Base-by-base conservation (phyloP, 192 early-diverging fungal species). In the Thoreauomyces humboldtii region DNA sequence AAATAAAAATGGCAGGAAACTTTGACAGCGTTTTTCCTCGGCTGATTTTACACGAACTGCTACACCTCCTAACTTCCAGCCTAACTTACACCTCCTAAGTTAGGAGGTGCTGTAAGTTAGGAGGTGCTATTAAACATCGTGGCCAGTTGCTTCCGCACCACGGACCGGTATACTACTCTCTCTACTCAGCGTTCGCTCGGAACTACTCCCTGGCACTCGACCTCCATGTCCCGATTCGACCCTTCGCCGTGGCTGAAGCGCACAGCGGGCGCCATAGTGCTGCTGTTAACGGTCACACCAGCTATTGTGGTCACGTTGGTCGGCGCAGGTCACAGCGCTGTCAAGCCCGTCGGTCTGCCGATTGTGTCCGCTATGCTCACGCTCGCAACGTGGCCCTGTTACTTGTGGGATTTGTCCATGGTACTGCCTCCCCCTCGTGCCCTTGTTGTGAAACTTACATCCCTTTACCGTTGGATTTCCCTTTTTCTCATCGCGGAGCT, bases 341-440 rank as follows among this genome's bases (percentile, higher is more conserved):
- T 50, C 7, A 50, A 12, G 47, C 47, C 47, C 47, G 47, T 50
- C 47, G 47, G 47, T 50, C 47, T 50, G 47, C 47, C 47, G 22
- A 50, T 24, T 50, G 47, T 50, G 47, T 19, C 15, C 47, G 47
- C 47, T 50, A 24, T 50, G 22, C 47, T 50, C 22, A 19, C 47
- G 12, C 47, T 50, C 47, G 47, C 47, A 24, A 50, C 47, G 15
- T 50, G 47, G 47, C 47, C 47, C 47, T 12, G 12, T 50, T 50
- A 50, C 47, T 22, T 50, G 9, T 50, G 47, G 47, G 47, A 50
- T 50, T 24, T 50, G 47, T 24, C 7, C 12, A 24, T 22, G 47
- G 47, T 50, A 50, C 7, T 12, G 7, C 25, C 12, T 7, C 7
- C 9, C 22, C 9, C 25, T 7, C 12, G 12, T 24, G 9, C 12